phyloP scores from a whole-genome alignment of 768 basidiomycete genomes.

The Rhizopogon vinicolor region DNA sequence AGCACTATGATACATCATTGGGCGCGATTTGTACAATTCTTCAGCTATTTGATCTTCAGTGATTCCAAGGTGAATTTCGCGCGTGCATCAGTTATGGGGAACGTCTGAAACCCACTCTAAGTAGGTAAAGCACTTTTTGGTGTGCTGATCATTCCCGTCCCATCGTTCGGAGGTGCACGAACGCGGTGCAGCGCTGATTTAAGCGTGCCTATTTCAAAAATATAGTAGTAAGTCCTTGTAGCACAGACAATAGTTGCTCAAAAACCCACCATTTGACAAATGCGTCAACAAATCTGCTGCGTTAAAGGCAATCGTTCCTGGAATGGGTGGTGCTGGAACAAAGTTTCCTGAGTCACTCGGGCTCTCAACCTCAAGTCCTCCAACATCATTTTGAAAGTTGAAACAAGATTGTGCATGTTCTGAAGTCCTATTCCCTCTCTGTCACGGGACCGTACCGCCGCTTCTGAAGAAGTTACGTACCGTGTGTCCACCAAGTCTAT shows the following conservation, averaged over 20 bases:
- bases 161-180: slow-evolving; percentile 30
- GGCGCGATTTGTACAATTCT: too few relatives aligned
- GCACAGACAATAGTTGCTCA: not conserved
- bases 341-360: slow-evolving; percentile 41
- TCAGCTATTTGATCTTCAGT: slow-evolving; percentile 38
- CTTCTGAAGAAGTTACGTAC: not conserved
- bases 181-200: slow-evolving; percentile 48
- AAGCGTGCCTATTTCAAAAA: slow-evolving; percentile 15
- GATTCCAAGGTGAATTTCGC: slow-evolving; percentile 20
- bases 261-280: slow-evolving; percentile 28
- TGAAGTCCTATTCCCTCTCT: slow-evolving; percentile 40
- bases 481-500: slow-evolving; percentile 31
- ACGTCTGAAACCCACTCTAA: slow-evolving; percentile 52
- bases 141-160: slow-evolving; percentile 46
- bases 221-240: too few relatives aligned
- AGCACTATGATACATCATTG: too few relatives aligned
- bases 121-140: slow-evolving; percentile 84
- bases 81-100: not conserved
- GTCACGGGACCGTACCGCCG: not conserved
- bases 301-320: slow-evolving; percentile 46
- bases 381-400: slow-evolving; percentile 61
- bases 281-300: slow-evolving; percentile 48
- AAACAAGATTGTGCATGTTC: slow-evolving; percentile 53
- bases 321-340: slow-evolving; percentile 37
- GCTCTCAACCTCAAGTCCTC: slow-evolving; percentile 60